Evolutionary conservation across 2,329 filamentous ascomycete genomes (phyloP), one percentile per base, ranked within the genome.

Genomic region (Whalleya microplaca): DNA sequence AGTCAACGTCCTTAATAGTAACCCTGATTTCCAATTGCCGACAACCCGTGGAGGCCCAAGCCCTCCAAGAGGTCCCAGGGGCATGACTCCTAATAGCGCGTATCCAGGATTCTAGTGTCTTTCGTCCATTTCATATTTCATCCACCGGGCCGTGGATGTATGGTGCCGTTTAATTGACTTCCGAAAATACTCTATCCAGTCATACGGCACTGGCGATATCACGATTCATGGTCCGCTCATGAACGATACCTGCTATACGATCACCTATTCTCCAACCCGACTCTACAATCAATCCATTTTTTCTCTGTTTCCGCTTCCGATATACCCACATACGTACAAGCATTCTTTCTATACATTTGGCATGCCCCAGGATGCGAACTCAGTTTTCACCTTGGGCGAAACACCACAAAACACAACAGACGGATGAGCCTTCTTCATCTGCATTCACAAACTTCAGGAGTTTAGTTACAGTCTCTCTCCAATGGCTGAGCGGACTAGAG

Each of bases 1-100:
- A 64, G 91, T 96, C 64, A 81, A 92, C 48, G 76, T 96, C 41
- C 78, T 96, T 56, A 86, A 87, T 66, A 86, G 80, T 44, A 96
- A 96, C 68, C 92, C 93, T 0, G 92, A 97, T 72, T 97, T 97
- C 75, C 83, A 89, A 62, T 72, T 97, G 23, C 88, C 87, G 1
- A 75, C 75, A 20, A 71, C 66, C 46, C 74, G 76, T 49, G 69
- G 69, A 19, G 67, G 67, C 8, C 57, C 51, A 21, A 53, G 60
- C 52, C 45, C 62, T 23, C 45, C 60, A 2, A 59, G 63, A 58
- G 65, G 71, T 21, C 69, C 66, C 12, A 70, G 72, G 41, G 78
- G 79, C 29, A 79, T 83, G 76, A 76, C 82, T 48, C 82, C 82
- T 4, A 78, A 78, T 41, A 80, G 81, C 59, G 78, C 82, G 18